Evolutionary conservation across 2,329 filamentous ascomycete species (phyloP).

Genomic region (Xylariaceae sp.): DNA sequence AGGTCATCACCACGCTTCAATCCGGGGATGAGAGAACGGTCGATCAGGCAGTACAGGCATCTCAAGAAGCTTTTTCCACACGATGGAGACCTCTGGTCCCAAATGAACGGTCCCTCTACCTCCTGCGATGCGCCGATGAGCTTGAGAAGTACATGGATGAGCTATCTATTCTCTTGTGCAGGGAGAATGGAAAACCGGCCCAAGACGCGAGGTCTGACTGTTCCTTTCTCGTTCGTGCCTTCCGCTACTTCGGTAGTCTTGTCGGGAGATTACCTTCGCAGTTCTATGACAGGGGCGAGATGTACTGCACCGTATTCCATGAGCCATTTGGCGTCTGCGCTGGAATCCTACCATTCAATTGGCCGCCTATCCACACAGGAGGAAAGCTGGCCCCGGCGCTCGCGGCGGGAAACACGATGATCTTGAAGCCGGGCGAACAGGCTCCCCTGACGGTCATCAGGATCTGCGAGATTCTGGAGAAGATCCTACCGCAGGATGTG

Average conservation of each 20-base stretch:
- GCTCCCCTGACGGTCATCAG: constrained; percentile 4
- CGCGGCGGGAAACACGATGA: constrained; percentile 4
- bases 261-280: constrained; percentile 3
- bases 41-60: constrained; percentile 2
- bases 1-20: constrained; percentile 4
- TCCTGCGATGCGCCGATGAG: constrained; percentile 3
- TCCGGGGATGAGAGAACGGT: constrained; percentile 2
- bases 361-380: constrained; percentile 1
- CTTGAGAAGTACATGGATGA: constrained; percentile 4
- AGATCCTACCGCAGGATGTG: constrained; percentile 2
- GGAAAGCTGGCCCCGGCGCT: constrained; percentile 4
- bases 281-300: constrained; percentile 4
- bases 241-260: constrained; percentile 4
- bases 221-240: neutral
- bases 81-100: constrained; percentile 2
- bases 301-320: constrained; percentile 3
- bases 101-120: neutral
- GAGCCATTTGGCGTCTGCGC: constrained; percentile 6
- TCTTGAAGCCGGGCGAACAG: constrained; percentile 4
- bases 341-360: constrained; percentile 5
- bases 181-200: no score
- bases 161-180: no score
- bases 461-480: constrained; percentile 2
- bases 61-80: constrained; percentile 1
- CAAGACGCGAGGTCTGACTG: no score